Evolutionary conservation across 495 filamentous ascomycete species (phyloP).

Genomic region (Tuber microsphaerosporum): DNA sequence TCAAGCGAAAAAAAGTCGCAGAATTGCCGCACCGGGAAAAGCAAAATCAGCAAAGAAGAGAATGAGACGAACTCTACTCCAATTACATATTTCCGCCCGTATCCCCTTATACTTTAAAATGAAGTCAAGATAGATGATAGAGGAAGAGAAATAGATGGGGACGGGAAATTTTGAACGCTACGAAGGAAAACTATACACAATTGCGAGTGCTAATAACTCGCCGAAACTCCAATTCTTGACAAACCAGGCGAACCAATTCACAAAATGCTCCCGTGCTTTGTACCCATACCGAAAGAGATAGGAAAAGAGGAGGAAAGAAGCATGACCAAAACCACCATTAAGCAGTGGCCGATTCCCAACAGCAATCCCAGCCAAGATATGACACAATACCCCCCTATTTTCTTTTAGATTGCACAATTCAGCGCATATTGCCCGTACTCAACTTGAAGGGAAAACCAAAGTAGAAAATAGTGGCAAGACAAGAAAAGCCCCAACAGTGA

Average conservation of each 20-base stretch:
- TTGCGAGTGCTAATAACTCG: conserved; percentile 41
- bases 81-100: conserved; percentile 38
- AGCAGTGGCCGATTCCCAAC: conserved; percentile 27
- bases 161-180: conserved; percentile 30
- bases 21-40: conserved; percentile 39
- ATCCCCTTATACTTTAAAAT: conserved; percentile 30
- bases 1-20: conserved; percentile 31
- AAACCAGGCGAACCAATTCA: conserved; percentile 40
- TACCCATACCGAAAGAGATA: conserved; percentile 40
- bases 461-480: conserved; percentile 34
- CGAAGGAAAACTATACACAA: conserved; percentile 41
- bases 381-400: conserved; percentile 32
- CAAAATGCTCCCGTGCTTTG: conserved; percentile 40
- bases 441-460: conserved; percentile 36
- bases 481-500: conserved; percentile 35
- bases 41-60: conserved; percentile 30
- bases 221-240: conserved; percentile 42
- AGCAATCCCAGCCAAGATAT: conserved; percentile 34
- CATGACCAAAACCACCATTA: conserved; percentile 26
- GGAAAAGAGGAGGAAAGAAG: conserved; percentile 32
- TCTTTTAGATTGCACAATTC: conserved; percentile 32
- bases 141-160: conserved; percentile 25
- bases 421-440: conserved; percentile 25
- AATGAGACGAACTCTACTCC: conserved; percentile 30
- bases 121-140: conserved; percentile 32